phyloP scores from a whole-genome alignment of 140 eudicot genomes.

The Flaveria floridana region DNA sequence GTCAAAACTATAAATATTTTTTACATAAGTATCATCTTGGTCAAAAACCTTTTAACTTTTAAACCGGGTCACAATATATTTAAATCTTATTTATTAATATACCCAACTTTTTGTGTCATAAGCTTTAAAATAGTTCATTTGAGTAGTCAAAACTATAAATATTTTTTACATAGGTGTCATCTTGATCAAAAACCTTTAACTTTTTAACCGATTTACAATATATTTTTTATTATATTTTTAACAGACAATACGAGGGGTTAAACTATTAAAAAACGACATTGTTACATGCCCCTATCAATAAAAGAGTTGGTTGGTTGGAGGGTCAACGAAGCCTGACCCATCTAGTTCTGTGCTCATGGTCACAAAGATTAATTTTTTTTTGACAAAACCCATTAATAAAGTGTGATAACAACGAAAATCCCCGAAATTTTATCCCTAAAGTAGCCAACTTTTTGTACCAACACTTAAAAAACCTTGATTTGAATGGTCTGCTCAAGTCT shows the following conservation, averaged over 20 bases:
- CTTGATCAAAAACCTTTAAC: not conserved
- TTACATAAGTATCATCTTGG: not conserved
- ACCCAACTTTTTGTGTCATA: not conserved
- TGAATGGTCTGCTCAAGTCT: not conserved
- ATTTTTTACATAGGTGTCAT: not conserved
- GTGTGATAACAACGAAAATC: not conserved
- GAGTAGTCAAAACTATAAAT: not conserved
- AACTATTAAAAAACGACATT: no score
- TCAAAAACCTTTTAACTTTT: not conserved
- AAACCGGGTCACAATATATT: no score
- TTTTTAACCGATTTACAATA: not conserved
- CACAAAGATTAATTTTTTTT: not conserved
- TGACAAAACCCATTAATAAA: slow-evolving; percentile 3
- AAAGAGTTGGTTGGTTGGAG: no score
- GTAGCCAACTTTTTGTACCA: not conserved
- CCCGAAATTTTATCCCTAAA: not conserved
- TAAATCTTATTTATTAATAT: no score
- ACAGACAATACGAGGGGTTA: no score
- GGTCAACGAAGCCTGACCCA: no score
- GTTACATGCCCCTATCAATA: no score
- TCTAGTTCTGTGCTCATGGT: no score
- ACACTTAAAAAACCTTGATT: not conserved
- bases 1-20: not conserved
- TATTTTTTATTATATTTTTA: no score
- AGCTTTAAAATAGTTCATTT: not conserved